Evolutionary conservation across 495 filamentous ascomycete species (phyloP), one percentile per base, ranked within the genome.

Genomic region (Aspergillus funiculosus): DNA sequence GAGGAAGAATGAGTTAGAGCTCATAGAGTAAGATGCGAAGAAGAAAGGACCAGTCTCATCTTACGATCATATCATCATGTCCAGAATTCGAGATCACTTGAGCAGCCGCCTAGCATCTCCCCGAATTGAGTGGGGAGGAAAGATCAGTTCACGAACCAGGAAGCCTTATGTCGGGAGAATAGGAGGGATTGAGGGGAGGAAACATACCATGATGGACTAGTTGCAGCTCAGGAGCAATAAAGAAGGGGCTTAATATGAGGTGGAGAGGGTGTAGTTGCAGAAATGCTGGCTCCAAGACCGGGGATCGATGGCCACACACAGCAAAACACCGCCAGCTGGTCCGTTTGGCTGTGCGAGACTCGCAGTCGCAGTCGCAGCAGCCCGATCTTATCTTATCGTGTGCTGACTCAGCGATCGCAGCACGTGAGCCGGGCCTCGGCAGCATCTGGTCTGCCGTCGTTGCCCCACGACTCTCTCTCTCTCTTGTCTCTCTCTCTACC

Each of bases 21-120:
- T 35, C 29, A 5, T 42, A 27, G 8, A 26, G 14, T 17, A 17
- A 20, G 7, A 22, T 38, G n/a, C n/a, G n/a, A n/a, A n/a, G n/a
- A n/a, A 8, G 24, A 8, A 10, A 9, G 7, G 2, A 10, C 14
- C 2, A 11, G 6, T 13, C 1, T 10, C 39, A 17, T 81, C 88
- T 61, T 87, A 97, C 91, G 76, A 98, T 96, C 90, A 98, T 97
- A 65, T 95, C 91, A 83, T 97, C 94, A 70, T 98, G 92, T 61
- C 87, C 85, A 48, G 87, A 87, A 67, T 90, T 91, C 29, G 87
- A 81, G 61, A 90, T 89, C 52, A 89, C 80, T 76, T 94, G 87
- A 58, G 68, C 60, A 54, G 68, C 59, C 50, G 87, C 83, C 83
- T 87, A 50, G 11, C 45, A 22, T 46, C 37, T 51, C 48, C 21